These are phyloP conservation scores for Yamadazyma sp. DNA, from an alignment of 805 yeast species.

Conservation along the genomic window DNA sequence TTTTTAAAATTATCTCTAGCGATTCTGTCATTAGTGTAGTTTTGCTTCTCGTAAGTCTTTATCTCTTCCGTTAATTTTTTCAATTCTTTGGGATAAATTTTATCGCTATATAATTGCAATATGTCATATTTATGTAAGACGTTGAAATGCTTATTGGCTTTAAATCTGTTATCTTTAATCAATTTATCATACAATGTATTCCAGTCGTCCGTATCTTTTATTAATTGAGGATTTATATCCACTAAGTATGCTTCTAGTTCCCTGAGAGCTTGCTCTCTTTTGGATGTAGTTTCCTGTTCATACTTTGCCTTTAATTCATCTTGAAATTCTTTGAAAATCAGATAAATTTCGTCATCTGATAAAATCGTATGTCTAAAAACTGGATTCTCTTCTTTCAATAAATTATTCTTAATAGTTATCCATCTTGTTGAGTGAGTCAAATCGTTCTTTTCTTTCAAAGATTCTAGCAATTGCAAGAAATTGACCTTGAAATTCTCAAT, in stretches of 20 bases:
- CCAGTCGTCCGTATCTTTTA: slow-evolving; percentile 34
- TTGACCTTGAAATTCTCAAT: slow-evolving; percentile 54
- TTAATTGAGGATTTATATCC: slow-evolving; percentile 28
- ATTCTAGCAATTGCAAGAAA: slow-evolving; percentile 46
- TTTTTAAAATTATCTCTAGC: slow-evolving; percentile 59
- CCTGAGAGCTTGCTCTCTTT: slow-evolving; percentile 46
- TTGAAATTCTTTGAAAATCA: slow-evolving; percentile 52
- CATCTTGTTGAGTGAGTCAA: slow-evolving; percentile 61
- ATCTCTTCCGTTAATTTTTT: slow-evolving; percentile 20
- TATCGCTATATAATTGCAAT: slow-evolving; percentile 46
- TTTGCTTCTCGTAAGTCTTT: slow-evolving; percentile 27
- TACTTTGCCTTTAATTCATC: slow-evolving; percentile 33
- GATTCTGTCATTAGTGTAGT: slow-evolving; percentile 57
- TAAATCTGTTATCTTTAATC: slow-evolving; percentile 47
- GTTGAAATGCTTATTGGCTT: slow-evolving; percentile 55
- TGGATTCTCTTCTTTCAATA: slow-evolving; percentile 61
- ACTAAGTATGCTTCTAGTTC: slow-evolving; percentile 54
- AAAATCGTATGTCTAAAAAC: slow-evolving; percentile 59
- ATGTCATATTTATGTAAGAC: slow-evolving; percentile 58
- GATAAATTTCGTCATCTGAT: slow-evolving; percentile 54
- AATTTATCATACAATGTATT: slow-evolving; percentile 31
- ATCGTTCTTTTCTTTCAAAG: slow-evolving; percentile 27
- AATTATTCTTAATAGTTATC: slow-evolving; percentile 47
- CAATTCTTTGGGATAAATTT: slow-evolving; percentile 28
- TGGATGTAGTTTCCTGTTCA: slow-evolving; percentile 16